Conservation (phyloP, 1,284 basidiomycete genomes). For the Marasmius fiardii region DNA sequence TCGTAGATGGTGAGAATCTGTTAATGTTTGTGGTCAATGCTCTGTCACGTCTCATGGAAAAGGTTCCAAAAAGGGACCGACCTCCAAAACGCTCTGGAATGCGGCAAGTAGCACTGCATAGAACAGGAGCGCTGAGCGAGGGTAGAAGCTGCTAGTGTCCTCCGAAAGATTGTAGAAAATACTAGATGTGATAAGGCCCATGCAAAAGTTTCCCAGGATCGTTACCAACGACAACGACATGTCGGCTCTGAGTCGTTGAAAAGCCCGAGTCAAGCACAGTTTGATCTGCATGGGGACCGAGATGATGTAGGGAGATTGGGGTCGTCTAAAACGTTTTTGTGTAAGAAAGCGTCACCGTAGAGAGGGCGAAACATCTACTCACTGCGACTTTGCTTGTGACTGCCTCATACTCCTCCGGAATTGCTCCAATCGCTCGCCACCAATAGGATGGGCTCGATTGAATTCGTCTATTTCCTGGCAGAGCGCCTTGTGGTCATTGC, state of each 20-base stretch:
- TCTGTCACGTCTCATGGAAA: neutral
- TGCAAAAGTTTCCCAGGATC: constrained; percentile 14
- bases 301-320: constrained; percentile 33
- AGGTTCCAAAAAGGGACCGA: too few relatives aligned
- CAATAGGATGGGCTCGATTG: constrained; percentile 29
- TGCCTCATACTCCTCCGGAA: constrained; percentile 34
- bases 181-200: constrained; percentile 42
- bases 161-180: constrained; percentile 44
- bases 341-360: constrained; percentile 7
- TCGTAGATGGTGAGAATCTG: constrained; percentile 24
- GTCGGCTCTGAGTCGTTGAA: constrained; percentile 53
- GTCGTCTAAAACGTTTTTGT: constrained; percentile 13
- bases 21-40: neutral
- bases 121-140: constrained; percentile 37
- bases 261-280: constrained; percentile 50
- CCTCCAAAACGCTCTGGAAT: constrained; percentile 7
- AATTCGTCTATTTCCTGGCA: constrained; percentile 30
- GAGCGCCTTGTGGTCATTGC: constrained; percentile 28
- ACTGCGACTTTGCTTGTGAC: constrained; percentile 37
- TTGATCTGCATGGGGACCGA: constrained; percentile 47
- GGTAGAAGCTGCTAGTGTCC: constrained; percentile 44
- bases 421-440: constrained; percentile 29
- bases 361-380: constrained; percentile 27
- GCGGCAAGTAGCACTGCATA: constrained; percentile 20
- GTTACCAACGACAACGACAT: constrained; percentile 20